Conservation (phyloP, 768 basidiomycete genomes). For the Holtermannia corniformis region DNA sequence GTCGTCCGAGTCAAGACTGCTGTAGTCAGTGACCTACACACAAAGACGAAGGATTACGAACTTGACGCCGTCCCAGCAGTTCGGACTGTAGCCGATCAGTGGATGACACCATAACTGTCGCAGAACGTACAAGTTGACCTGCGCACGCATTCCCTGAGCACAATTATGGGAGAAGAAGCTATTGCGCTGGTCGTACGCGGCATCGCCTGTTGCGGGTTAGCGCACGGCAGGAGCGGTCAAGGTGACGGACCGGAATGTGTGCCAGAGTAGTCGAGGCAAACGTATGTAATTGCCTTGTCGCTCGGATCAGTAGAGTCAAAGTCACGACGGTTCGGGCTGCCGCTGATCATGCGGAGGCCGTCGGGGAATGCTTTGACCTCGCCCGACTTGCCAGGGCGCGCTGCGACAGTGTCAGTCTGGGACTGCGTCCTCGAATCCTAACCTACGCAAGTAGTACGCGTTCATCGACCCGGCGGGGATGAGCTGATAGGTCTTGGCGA, state of each 20-base stretch:
- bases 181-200: constrained; percentile 37
- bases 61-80: constrained; percentile 43
- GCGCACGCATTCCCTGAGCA: constrained; percentile 40
- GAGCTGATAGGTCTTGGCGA: constrained; percentile 26
- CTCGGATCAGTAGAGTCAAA: constrained; percentile 30
- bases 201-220: constrained; percentile 10
- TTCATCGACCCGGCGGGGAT: constrained; percentile 34
- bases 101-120: too few relatives aligned
- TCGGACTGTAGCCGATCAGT: too few relatives aligned
- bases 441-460: constrained; percentile 41
- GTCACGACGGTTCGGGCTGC: constrained; percentile 37
- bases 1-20: constrained; percentile 39
- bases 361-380: constrained; percentile 40
- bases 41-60: too few relatives aligned
- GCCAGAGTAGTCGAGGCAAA: constrained; percentile 37
- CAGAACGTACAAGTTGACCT: constrained; percentile 45
- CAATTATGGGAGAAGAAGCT: constrained; percentile 42
- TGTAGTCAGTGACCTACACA: too few relatives aligned
- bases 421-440: constrained; percentile 32
- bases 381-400: constrained; percentile 4
- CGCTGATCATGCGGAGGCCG: constrained; percentile 43
- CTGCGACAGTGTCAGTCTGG: too few relatives aligned
- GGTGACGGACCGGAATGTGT: constrained; percentile 16
- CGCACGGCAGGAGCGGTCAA: neutral
- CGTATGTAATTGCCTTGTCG: constrained; percentile 38